phyloP scores from a whole-genome alignment of 768 basidiomycete species.

The Amanita rubescens region DNA sequence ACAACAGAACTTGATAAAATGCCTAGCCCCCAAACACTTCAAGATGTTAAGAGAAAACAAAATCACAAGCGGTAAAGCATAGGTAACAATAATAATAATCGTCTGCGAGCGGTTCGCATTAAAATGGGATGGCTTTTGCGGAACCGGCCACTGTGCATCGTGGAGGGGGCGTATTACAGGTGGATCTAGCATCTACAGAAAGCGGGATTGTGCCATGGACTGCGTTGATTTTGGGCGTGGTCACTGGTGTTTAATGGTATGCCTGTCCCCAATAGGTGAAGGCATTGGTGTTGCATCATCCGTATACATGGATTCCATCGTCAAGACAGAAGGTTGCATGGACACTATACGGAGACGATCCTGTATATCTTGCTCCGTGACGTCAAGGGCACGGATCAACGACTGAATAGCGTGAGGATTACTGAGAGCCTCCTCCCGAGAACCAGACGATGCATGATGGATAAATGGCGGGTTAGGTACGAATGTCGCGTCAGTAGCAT shows the following conservation, averaged over 20 bases:
- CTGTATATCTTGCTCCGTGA: slow-evolving; percentile 37
- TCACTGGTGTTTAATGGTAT: not conserved
- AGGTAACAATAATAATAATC: not conserved
- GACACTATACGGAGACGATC: slow-evolving; percentile 49
- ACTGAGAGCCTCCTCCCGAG: slow-evolving; percentile 32
- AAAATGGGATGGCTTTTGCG: not conserved
- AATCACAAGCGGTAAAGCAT: not conserved
- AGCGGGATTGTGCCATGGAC: not conserved
- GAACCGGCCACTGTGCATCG: not conserved
- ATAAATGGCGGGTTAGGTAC: slow-evolving; percentile 26
- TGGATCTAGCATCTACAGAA: not conserved
- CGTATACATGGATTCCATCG: slow-evolving; percentile 25
- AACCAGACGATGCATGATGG: slow-evolving; percentile 24
- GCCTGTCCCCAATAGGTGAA: not conserved
- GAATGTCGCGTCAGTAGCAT: slow-evolving; percentile 18
- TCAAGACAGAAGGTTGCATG: slow-evolving; percentile 45
- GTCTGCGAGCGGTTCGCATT: not conserved
- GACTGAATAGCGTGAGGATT: slow-evolving; percentile 53
- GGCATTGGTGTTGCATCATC: slow-evolving; percentile 19
- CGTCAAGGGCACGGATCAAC: slow-evolving; percentile 61
- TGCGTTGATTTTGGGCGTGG: not conserved
- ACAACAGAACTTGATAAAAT: not conserved
- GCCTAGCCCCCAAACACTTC: not conserved
- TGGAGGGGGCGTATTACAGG: not conserved
- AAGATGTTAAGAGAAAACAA: too few species aligned